Evolutionary conservation across 345 rosid genomes (phyloP), one percentile per base, ranked within the genome.

Genomic region (Salix udensis): DNA sequence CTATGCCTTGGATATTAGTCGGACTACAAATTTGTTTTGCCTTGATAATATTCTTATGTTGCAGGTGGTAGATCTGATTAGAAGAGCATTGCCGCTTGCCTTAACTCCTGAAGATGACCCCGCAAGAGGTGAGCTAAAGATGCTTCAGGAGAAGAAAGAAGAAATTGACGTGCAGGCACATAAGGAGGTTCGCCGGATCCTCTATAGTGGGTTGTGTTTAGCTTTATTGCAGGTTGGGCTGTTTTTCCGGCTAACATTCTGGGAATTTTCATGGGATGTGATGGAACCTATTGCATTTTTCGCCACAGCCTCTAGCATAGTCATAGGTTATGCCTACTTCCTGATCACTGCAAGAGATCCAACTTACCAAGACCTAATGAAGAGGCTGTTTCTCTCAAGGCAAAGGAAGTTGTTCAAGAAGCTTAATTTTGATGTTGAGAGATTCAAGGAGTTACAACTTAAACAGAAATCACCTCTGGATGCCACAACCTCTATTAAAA

Each of bases 191-290:
- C 88, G 90, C 5, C 87, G 90, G 77, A 84, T 93, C 52, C 94
- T 93, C 14, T 93, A 93, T 93, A 16, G 68, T 18, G 99, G 98
- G 68, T 85, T 96, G 1, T 98, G 88, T 23, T 60, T 89, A 44
- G 73, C 93, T 4, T 75, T 92, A 70, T 42, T 86, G 21, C 98
- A 91, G 65, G 86, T 93, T 5, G 82, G 87, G 7, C 85, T 93
- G n/a, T 93, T 96, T 85, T 89, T 96, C 73, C 83, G 99, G 71
- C 82, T 96, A 53, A 96, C 99, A 8, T 96, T 96, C 79, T 96
- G 99, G 99, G 99, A 96, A 75, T 91, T 94, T 72, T 94, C 98
- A 11, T 94, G 98, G 98, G 98, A 94, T 84, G 94, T 94, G 26
- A 94, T 94, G 98, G 98, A 94, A 82, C 98, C 98, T 10, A 88